Base-by-base conservation (phyloP, 2,329 filamentous ascomycete species). In the Pochonia chlamydosporia region DNA sequence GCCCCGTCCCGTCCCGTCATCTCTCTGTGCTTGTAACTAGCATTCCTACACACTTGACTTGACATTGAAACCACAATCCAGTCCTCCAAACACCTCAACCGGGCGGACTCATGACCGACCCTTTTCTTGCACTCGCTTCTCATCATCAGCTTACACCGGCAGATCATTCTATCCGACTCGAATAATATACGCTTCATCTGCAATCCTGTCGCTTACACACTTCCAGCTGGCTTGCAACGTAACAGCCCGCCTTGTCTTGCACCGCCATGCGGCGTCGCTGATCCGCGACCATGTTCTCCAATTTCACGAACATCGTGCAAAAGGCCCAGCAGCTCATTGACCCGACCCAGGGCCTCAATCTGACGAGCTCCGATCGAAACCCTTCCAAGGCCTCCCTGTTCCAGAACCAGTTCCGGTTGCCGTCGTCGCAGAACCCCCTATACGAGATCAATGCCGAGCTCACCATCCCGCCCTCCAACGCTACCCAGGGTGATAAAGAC, bases 371-470 rank as follows among this genome's bases (percentile, higher is more conserved):
- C 49, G 88, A 93, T 68, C 81, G 80, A 53, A 86, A 89, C 64
- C 90, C 91, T 43, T 92, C 91, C 62, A 97, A 96, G 72, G 84
- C 90, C 47, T 85, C 87, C 44, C 81, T 97, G 49, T 99, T 97
- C 73, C 90, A 93, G 71, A 85, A 87, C 66, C 93, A 99, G 70
- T 99, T 99, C 73, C 89, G 93, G 56, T 85, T 99, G 28, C 93
- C 93, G 40, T 83, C 89, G 62, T 86, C 89, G 33, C 92, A 99
- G 70, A 91, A 87, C 53, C 93, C 93, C 47, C 79, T 97, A 49
- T 90, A 95, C 71, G 93, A 99, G 74, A 96, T 99, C 70, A 90
- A 87, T 51, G 91, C 93, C 62, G 93, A 99, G 73, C 81, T 99
- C 50, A 95, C 90, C 48, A 87, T 99, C 49, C 84, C 85, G 47